These are phyloP conservation scores for Hypomontagnella monticulosa DNA, from an alignment of 495 filamentous ascomycete genomes.

Conservation along the genomic window DNA sequence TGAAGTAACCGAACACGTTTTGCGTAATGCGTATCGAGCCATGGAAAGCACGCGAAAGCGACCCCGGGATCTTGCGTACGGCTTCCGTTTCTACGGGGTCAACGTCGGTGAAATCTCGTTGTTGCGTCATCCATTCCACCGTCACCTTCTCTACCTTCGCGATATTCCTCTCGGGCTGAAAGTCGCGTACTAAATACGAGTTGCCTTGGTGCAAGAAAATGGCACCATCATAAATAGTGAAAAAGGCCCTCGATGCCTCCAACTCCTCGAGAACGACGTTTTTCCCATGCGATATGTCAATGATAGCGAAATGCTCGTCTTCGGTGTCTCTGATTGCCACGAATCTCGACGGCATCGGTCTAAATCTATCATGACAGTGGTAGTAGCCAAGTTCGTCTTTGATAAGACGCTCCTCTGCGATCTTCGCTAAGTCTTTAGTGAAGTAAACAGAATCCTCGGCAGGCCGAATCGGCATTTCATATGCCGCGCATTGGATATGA, in stretches of 20 bases:
- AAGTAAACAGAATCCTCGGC: conserved; percentile 83
- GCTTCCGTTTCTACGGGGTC: conserved; percentile 88
- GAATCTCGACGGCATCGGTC: conserved; percentile 80
- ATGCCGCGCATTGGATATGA: conserved; percentile 94
- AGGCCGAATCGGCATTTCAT: conserved; percentile 89
- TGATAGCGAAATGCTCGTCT: conserved; percentile 90
- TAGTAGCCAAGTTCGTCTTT: conserved; percentile 82
- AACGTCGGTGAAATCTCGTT: conserved; percentile 94
- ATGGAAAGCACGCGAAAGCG: conserved; percentile 73
- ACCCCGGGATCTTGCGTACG: conserved; percentile 69
- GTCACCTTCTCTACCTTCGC: conserved; percentile 78
- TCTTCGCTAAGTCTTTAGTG: conserved; percentile 72
- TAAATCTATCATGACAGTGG: conserved; percentile 88
- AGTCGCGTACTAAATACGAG: conserved; percentile 90
- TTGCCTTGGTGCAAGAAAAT: conserved; percentile 97
- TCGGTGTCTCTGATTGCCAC: conserved; percentile 93
- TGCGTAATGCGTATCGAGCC: conserved; percentile 84
- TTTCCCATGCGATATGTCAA: conserved; percentile 83
- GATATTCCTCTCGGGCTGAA: conserved; percentile 78
- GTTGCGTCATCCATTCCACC: conserved; percentile 94
- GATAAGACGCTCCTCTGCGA: conserved; percentile 80
- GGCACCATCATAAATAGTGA: conserved; percentile 95
- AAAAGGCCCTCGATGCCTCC: conserved; percentile 93
- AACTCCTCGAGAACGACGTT: conserved; percentile 93
- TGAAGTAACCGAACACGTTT: conserved; percentile 95